Base-by-base conservation (phyloP, 139 green algal species). In the Chlamydomonas eustigma region DNA sequence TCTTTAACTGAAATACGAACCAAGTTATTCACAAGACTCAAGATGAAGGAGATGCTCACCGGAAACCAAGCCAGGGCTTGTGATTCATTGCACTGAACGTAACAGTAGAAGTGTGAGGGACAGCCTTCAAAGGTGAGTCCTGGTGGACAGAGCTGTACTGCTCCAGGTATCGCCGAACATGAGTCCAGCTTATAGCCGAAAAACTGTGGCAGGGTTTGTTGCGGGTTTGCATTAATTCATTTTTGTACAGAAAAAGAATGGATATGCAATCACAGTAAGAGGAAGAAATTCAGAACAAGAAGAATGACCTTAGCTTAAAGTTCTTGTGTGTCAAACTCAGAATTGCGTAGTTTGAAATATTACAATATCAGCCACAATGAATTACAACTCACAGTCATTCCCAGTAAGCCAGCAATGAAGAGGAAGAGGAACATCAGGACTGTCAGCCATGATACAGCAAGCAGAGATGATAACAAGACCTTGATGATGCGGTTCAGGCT, bases 351-450 rank as follows among this genome's bases (percentile, higher is more conserved):
- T 58, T 58, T 58, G 44, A 12, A 58, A 58, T 58, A 18, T 28
- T 18, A 58, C 44, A 58, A 58, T 58, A 58, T 58, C 18, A 28
- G 44, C 44, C 18, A 12, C 18, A 18, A 28, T 58, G 18, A 58
- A 12, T 58, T 12, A 18, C 12, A 58, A 58, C 44, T 58, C 44
- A 58, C 44, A 12, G 44, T 58, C 72, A 76, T 75, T 50, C 78
- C 78, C 50, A 83, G 37, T 65, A 83, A 65, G 2, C n/a, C 63
- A 2, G 52, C 28, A 1, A 83, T 39, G 50, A 83, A 79, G 58
- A 83, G 65, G 72, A 83, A 83, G 2, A 83, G 78, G 31, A 76
- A n/a, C 28, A 83, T 44, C 22, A 83, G 72, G 50, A 76, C 2
- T 0, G 66, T 64, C 28, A 83, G 72, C 32, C 52, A 79, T 25